Conservation (phyloP, 331 rosid species). For the Quercus lobata region DNA sequence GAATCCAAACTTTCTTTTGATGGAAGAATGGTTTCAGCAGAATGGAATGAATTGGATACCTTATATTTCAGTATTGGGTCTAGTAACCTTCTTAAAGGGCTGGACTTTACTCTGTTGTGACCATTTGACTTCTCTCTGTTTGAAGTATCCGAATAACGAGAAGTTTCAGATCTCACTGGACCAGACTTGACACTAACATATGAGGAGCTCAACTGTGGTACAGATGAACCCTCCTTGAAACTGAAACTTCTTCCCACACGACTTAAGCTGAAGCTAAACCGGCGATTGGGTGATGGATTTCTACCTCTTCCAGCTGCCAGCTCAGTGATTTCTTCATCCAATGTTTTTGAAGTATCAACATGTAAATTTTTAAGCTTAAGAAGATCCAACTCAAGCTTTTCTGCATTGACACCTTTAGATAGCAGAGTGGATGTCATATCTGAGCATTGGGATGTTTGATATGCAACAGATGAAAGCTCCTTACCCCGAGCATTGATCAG, state of each 20-base stretch:
- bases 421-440: conserved; percentile 25
- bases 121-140: conserved; percentile 40
- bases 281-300: conserved; percentile 45
- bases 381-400: conserved; percentile 11
- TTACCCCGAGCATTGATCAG: conserved; percentile 20
- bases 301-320: conserved; percentile 35
- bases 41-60: conserved; percentile 37
- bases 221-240: conserved; percentile 63
- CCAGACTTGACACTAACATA: conserved; percentile 58
- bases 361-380: conserved; percentile 21
- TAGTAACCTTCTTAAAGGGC: conserved; percentile 66
- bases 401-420: conserved; percentile 23
- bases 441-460: conserved; percentile 22
- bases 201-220: conserved; percentile 54
- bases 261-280: conserved; percentile 66
- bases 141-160: conserved; percentile 29
- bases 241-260: conserved; percentile 81
- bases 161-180: conserved; percentile 49
- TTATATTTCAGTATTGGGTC: conserved; percentile 72
- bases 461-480: conserved; percentile 33
- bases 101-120: conserved; percentile 72
- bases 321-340: conserved; percentile 40
- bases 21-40: conserved; percentile 26
- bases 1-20: conserved; percentile 39
- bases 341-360: conserved; percentile 26